Evolutionary conservation across 768 basidiomycete species (phyloP), one percentile per base, ranked within the genome.

Genomic region (Sporobolomyces phaffii): DNA sequence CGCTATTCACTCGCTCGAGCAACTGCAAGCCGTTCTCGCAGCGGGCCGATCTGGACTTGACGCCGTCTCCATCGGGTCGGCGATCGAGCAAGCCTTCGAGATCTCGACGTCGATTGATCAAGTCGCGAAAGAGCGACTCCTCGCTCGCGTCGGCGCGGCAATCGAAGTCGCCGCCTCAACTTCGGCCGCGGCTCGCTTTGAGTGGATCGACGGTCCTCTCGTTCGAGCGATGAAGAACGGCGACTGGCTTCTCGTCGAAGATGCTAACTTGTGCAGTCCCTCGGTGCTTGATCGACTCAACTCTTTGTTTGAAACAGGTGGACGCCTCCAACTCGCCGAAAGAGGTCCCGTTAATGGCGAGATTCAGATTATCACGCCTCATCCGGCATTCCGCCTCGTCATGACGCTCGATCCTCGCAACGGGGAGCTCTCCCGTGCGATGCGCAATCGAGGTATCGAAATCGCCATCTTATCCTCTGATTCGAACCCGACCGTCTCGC

Each of bases 391-490:
- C 79, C 84, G 93, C 31, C 80, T 99, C 8, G 88, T 98, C 79
- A 94, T 99, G 91, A 84, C 86, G 3, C 85, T 93, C 57, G 90
- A 99, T 75, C 89, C 91, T 33, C 86, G 87, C 68, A 83, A 87
- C 68, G 96, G 96, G 49, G 96, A 99, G 78, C 80, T 98, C 15
- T 98, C 96, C 2, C 83, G 96, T 41, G 96, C 96, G 3, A 99
- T 99, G 96, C 87, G 96, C 29, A 99, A 99, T 78, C 85, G 96
- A 62, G 94, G 94, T 22, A 81, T 96, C 40, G 96, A 99, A 77
- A 82, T 97, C 51, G 82, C 83, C 33, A 73, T 91, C 14, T 59
- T 66, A 34, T 10, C 58, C 5, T 9, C 45, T 17, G 33, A 18
- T 3, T 8, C 45, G 31, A 18, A 47, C 3, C 18, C 57, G 24